Conservation (phyloP, 75 land plant genomes). For the Isoetes taiwanensis region DNA sequence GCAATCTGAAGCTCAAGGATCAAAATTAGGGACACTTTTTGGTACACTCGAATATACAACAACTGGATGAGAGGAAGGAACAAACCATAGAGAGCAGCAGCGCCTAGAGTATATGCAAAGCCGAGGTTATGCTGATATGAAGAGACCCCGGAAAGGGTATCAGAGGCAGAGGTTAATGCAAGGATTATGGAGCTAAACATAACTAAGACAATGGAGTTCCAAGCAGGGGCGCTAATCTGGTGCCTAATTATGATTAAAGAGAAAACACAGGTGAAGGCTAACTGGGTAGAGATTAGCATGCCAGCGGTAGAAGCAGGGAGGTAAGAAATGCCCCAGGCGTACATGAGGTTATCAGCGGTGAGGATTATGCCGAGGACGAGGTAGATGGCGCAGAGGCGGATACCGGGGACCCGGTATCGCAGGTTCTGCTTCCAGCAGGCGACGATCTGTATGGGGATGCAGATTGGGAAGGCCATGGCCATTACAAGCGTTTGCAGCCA, state of each 20-base stretch:
- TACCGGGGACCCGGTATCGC: too few species aligned
- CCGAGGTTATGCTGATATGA: conserved; percentile 22
- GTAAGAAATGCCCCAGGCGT: conserved; percentile 32
- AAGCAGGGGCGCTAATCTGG: conserved; percentile 25
- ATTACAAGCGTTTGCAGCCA: conserved; percentile 44
- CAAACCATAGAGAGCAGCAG: conserved; percentile 25
- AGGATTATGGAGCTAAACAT: conserved; percentile 37
- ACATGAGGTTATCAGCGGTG: conserved; percentile 22
- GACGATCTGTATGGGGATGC: too few species aligned
- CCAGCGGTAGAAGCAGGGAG: conserved; percentile 46
- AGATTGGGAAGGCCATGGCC: conserved; percentile 33
- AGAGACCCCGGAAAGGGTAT: conserved; percentile 6
- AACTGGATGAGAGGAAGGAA: conserved; percentile 32
- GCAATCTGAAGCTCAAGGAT: conserved; percentile 31
- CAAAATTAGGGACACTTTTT: conserved; percentile 11
- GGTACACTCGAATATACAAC: conserved; percentile 24
- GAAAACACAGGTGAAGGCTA: conserved; percentile 50
- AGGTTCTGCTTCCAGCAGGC: too few species aligned
- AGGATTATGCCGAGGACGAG: conserved; percentile 21
- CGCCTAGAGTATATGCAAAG: conserved; percentile 30
- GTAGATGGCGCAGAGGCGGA: conserved; percentile 22
- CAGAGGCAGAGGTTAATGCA: conserved; percentile 15
- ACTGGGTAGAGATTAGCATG: conserved; percentile 36
- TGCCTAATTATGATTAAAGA: conserved; percentile 31
- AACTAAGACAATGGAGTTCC: conserved; percentile 43